These are phyloP conservation scores for Vigna mungo DNA, from an alignment of 306 rosid genomes.

Conservation along the genomic window DNA sequence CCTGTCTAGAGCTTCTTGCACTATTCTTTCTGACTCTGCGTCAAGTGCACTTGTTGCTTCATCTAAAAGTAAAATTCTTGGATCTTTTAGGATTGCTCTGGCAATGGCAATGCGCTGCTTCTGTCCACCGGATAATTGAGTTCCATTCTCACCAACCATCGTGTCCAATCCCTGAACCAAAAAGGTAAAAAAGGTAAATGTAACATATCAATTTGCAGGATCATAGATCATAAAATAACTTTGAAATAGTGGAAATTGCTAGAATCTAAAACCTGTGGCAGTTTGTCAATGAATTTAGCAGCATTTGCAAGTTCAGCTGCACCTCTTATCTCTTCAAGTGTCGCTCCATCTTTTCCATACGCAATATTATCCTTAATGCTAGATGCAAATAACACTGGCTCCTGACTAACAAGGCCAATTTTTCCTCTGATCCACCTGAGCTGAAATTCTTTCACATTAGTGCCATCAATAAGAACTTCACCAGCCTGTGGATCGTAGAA, in stretches of 20 bases:
- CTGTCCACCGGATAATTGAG: constrained; percentile 86
- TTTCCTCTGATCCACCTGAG: constrained; percentile 80
- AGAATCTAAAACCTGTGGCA: constrained; percentile 68
- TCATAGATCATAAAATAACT: constrained; percentile 1
- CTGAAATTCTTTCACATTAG: constrained; percentile 70
- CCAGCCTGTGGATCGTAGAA: constrained; percentile 83
- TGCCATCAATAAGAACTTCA: constrained; percentile 70
- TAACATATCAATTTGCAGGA: constrained; percentile 23
- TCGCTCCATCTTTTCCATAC: constrained; percentile 84
- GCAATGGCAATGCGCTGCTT: constrained; percentile 88
- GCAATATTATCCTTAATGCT: constrained; percentile 78
- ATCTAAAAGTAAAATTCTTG: constrained; percentile 78
- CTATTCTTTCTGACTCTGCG: constrained; percentile 81
- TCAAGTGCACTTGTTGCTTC: constrained; percentile 93
- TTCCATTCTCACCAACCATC: constrained; percentile 86
- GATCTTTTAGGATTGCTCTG: constrained; percentile 79
- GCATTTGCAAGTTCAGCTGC: constrained; percentile 86
- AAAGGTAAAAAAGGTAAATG: background rate
- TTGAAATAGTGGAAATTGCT: background rate
- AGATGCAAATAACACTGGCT: constrained; percentile 74
- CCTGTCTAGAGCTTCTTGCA: constrained; percentile 83
- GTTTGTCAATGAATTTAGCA: constrained; percentile 71
- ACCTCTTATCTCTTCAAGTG: constrained; percentile 63
- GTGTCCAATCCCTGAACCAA: constrained; percentile 67
- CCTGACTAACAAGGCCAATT: constrained; percentile 88